phyloP scores from a whole-genome alignment of 2,329 filamentous ascomycete species.

The Colletotrichum sp. region DNA sequence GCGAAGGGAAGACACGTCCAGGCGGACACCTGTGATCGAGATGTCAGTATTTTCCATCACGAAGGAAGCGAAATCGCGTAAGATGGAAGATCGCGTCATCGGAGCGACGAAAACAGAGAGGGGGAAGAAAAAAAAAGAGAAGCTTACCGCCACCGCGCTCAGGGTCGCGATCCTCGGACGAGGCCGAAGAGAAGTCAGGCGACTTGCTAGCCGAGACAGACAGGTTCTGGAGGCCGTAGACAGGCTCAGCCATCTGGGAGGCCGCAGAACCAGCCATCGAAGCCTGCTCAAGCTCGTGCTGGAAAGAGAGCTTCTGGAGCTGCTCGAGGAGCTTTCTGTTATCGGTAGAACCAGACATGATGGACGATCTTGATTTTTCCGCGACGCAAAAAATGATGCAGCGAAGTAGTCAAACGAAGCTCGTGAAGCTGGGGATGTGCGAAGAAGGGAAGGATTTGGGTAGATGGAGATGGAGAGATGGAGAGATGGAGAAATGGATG shows the following conservation, averaged over 20 bases:
- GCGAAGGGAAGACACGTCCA: not conserved
- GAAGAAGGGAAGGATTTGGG: not conserved
- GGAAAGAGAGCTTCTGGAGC: not conserved
- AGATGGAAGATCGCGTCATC: not conserved
- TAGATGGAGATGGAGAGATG: not conserved
- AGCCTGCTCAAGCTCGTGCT: constrained; percentile 11
- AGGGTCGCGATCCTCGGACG: not conserved
- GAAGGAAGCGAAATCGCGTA: not conserved
- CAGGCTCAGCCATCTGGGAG: not conserved
- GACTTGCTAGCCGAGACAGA: not conserved
- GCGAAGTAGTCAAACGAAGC: not conserved
- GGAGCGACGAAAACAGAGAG: not conserved
- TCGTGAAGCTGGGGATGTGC: not conserved
- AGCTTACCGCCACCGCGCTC: constrained; percentile 5
- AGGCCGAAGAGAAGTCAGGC: not conserved
- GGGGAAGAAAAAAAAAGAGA: not conserved
- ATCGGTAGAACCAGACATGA: not conserved
- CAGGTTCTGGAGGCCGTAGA: not conserved
- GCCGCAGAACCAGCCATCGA: not conserved
- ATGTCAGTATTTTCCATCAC: not conserved
- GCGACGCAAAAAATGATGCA: not conserved
- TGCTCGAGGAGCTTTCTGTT: constrained; percentile 12
- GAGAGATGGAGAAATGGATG: not conserved
- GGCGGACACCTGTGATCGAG: not conserved
- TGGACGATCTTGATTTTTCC: not conserved